Evolutionary conservation across 2,329 filamentous ascomycete species (phyloP).

Genomic region (Leptodontidium sp.): DNA sequence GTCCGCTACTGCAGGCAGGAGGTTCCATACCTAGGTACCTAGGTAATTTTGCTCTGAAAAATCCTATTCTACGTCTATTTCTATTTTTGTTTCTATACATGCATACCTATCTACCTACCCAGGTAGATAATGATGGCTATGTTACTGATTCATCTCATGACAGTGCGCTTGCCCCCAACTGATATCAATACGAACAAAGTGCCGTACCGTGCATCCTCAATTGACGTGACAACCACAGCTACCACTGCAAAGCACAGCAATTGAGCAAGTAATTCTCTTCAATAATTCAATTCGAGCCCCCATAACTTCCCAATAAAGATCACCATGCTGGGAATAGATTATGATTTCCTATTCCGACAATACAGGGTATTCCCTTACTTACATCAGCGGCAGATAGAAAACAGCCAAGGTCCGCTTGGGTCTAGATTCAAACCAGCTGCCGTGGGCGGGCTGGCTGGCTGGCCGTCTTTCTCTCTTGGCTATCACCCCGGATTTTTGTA

Average conservation of each 20-base stretch:
- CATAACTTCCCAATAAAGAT: background rate
- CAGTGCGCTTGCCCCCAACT: conserved; percentile 9
- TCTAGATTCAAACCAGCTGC: background rate
- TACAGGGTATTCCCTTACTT: background rate
- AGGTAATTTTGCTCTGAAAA: too few relatives aligned
- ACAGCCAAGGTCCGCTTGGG: conserved; percentile 1
- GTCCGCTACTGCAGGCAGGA: background rate
- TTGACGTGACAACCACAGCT: background rate
- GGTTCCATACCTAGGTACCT: background rate
- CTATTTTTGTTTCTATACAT: too few relatives aligned
- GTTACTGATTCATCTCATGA: conserved; percentile 5
- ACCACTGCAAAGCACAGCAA: background rate
- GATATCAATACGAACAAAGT: background rate
- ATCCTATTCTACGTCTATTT: too few relatives aligned
- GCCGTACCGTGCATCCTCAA: too few relatives aligned
- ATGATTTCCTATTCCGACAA: background rate
- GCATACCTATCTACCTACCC: background rate
- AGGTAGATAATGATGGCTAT: background rate
- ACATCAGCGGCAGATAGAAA: conserved; percentile 9
- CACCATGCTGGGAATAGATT: background rate
- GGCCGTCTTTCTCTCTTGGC: background rate
- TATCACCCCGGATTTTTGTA: conserved; percentile 30
- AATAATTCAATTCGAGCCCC: background rate
- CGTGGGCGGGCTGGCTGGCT: background rate
- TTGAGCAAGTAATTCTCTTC: background rate